phyloP scores from a whole-genome alignment of 768 basidiomycete species.

The Ephemerocybe angulata region DNA sequence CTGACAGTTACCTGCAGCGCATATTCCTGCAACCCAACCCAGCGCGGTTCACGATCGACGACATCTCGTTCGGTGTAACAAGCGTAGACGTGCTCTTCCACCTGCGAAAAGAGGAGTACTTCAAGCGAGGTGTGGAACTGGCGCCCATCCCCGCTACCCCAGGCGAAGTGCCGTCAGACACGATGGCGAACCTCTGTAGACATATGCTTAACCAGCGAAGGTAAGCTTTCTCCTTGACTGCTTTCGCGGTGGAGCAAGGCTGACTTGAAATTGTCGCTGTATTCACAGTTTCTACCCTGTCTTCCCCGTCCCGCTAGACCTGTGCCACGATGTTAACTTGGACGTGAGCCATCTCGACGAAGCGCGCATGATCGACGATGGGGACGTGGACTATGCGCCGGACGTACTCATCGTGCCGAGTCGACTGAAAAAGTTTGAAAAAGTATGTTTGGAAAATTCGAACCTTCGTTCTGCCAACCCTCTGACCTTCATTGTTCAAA shows the following conservation, averaged over 20 bases:
- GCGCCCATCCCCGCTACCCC: conserved; percentile 40
- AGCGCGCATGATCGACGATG: conserved; percentile 35
- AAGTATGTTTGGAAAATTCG: conserved; percentile 63
- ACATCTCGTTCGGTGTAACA: conserved; percentile 71
- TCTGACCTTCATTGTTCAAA: too few species aligned
- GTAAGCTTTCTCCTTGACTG: conserved; percentile 33
- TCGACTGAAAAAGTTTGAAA: conserved; percentile 84
- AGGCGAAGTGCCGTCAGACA: conserved; percentile 55
- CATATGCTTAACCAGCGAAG: conserved; percentile 85
- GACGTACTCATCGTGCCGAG: conserved; percentile 88
- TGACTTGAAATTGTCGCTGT: too few species aligned
- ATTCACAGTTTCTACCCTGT: conserved; percentile 83
- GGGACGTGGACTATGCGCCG: conserved; percentile 52
- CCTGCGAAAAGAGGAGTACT: conserved; percentile 77
- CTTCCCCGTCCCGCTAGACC: conserved; percentile 79
- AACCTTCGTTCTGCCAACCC: too few species aligned
- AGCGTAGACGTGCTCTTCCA: conserved; percentile 90
- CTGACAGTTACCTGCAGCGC: conserved; percentile 43
- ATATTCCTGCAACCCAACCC: conserved; percentile 86
- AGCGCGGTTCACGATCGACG: conserved; percentile 79
- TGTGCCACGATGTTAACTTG: conserved; percentile 80
- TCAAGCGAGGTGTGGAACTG: conserved; percentile 62
- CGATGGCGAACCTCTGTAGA: conserved; percentile 74
- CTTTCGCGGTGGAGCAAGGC: conserved; percentile 1
- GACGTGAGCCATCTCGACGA: conserved; percentile 74